Conservation (phyloP, 75 land plant genomes). For the Larix kaempferi region DNA sequence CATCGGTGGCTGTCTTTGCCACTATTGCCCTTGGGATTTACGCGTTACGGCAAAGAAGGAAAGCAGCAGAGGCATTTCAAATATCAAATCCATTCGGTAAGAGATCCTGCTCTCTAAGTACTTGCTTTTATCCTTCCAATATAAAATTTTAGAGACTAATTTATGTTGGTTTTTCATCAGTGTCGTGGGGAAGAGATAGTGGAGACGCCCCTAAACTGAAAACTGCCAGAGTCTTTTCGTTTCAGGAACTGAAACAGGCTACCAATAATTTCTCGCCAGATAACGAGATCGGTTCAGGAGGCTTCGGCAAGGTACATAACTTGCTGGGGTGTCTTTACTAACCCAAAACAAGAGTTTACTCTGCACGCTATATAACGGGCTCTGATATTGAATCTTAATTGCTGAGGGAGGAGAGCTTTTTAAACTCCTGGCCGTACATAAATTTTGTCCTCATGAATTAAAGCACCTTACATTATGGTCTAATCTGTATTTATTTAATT, state of each 20-base stretch:
- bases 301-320: slow-evolving; percentile 74
- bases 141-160: not conserved
- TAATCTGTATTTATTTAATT: no score
- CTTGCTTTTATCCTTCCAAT: no score
- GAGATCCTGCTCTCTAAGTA: no score
- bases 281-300: slow-evolving; percentile 80
- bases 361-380: no score
- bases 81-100: slow-evolving; percentile 35
- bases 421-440: no score
- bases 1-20: not conserved
- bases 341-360: no score
- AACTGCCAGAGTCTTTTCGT: slow-evolving; percentile 78
- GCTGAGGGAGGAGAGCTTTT: no score
- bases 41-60: slow-evolving; percentile 25
- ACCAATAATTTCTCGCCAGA: slow-evolving; percentile 59
- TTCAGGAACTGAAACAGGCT: slow-evolving; percentile 66
- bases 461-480: no score
- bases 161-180: not conserved
- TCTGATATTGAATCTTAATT: no score
- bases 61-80: slow-evolving; percentile 22
- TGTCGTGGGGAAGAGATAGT: slow-evolving; percentile 27
- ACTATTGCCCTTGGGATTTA: slow-evolving; percentile 13
- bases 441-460: no score
- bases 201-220: slow-evolving; percentile 74
- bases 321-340: no score